phyloP scores from a whole-genome alignment of 1,284 basidiomycete species.

The Microbotryum saponariae region DNA sequence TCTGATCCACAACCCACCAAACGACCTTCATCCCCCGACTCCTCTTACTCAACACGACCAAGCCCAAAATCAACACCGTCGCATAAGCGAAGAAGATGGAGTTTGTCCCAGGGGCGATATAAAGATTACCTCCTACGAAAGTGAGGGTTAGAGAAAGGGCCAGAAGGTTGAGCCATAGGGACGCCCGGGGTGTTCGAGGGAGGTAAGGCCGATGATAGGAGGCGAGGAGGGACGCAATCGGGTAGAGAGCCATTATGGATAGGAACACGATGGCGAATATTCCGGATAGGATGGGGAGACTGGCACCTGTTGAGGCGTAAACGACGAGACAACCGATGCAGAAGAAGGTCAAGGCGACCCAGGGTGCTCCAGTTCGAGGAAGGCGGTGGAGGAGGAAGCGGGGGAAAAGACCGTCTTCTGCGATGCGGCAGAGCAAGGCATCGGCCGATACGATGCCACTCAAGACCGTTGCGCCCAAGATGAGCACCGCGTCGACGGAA shows the following conservation, averaged over 20 bases:
- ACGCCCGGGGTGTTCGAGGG: slow-evolving; percentile 45
- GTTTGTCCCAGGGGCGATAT: slow-evolving; percentile 51
- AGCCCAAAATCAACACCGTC: slow-evolving; percentile 24
- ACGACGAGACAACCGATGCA: slow-evolving; percentile 49
- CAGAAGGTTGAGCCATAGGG: slow-evolving; percentile 44
- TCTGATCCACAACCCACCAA: slow-evolving; percentile 46
- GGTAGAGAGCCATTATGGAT: slow-evolving; percentile 57
- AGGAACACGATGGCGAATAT: slow-evolving; percentile 51
- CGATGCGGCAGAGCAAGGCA: slow-evolving; percentile 3
- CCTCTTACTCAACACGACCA: slow-evolving; percentile 48
- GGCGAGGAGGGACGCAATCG: slow-evolving; percentile 53
- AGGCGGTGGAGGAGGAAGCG: slow-evolving; percentile 48
- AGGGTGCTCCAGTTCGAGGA: slow-evolving; percentile 51
- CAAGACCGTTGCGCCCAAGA: slow-evolving; percentile 53
- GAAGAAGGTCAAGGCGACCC: slow-evolving; percentile 52
- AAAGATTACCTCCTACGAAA: slow-evolving; percentile 57
- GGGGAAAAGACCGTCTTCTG: slow-evolving; percentile 53
- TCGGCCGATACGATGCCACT: slow-evolving; percentile 3
- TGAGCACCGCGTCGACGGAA: slow-evolving; percentile 56
- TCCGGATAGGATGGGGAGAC: slow-evolving; percentile 49
- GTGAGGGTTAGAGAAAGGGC: slow-evolving; percentile 47
- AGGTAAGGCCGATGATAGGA: slow-evolving; percentile 58
- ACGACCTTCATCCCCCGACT: slow-evolving; percentile 52
- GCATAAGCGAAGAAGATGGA: slow-evolving; percentile 49
- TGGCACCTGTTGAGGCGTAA: slow-evolving; percentile 55